Percentiles rank a stretch among this genome's conserved stretches.
These are phyloP conservation scores for bread wheat (Triticum aestivum) DNA, from an alignment of 176 grass and related monocot genomes.

Conservation along the genomic window DNA sequence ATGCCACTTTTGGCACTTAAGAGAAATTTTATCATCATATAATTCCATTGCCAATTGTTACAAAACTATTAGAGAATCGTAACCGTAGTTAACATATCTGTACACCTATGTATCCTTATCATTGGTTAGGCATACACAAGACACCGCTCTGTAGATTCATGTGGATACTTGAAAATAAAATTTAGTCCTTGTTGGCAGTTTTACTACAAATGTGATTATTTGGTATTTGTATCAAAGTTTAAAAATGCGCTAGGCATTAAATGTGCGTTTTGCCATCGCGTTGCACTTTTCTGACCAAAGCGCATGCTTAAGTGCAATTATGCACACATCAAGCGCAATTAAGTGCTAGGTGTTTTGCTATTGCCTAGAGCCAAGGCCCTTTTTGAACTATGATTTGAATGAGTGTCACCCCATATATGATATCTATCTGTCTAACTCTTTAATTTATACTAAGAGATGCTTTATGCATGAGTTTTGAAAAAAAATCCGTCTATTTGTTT, in stretches of 20 bases:
- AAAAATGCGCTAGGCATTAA: too few species aligned
- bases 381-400: not conserved
- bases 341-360: too few species aligned
- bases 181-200: not conserved
- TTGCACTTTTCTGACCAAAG: too few species aligned
- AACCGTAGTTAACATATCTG: not conserved
- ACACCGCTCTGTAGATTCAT: not conserved
- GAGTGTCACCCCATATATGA: not conserved
- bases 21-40: not conserved
- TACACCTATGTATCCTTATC: not conserved
- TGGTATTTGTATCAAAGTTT: not conserved
- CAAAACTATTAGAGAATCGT: not conserved
- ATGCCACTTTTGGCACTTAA: not conserved
- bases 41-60: slow-evolving; percentile 9
- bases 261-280: too few species aligned
- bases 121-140: not conserved
- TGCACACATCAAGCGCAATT: too few species aligned
- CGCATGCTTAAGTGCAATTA: too few species aligned
- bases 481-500: not conserved
- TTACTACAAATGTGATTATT: not conserved
- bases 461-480: not conserved
- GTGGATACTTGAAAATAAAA: not conserved
- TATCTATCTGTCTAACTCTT: not conserved
- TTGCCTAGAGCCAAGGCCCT: too few species aligned
- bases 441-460: not conserved